These are phyloP conservation scores for Fusarium buxicola DNA, from an alignment of 2,329 filamentous ascomycete genomes.

Conservation along the genomic window DNA sequence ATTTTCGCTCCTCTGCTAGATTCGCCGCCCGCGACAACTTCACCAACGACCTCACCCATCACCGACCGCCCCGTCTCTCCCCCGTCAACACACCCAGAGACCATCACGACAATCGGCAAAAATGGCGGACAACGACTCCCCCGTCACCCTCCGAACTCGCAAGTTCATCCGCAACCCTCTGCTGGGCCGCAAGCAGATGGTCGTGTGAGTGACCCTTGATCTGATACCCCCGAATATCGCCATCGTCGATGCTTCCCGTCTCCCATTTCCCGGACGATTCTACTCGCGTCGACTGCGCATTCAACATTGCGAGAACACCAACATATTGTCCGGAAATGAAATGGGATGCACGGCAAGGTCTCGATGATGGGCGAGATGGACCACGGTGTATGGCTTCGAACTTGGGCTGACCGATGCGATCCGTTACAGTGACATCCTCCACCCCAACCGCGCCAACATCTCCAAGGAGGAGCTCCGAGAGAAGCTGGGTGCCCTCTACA, in stretches of 20 bases:
- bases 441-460: slow-evolving; percentile 98
- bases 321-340: not conserved
- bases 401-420: slow-evolving; percentile 42
- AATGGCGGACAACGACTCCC: slow-evolving; percentile 87
- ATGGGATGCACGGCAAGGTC: not conserved
- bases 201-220: slow-evolving; percentile 80
- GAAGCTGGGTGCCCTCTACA: slow-evolving; percentile 97
- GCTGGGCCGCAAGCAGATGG: slow-evolving; percentile 99
- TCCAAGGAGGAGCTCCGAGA: slow-evolving; percentile 98
- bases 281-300: slow-evolving; percentile 4
- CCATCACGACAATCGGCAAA: slow-evolving; percentile 65
- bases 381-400: slow-evolving; percentile 30
- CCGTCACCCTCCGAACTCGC: slow-evolving; percentile 93
- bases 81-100: slow-evolving; percentile 50
- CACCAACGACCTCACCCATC: slow-evolving; percentile 48
- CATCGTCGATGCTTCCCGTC: slow-evolving; percentile 26
- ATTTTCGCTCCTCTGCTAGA: slow-evolving; percentile 50
- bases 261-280: slow-evolving; percentile 18
- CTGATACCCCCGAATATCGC: slow-evolving; percentile 17
- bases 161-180: slow-evolving; percentile 99
- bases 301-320: not conserved
- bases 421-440: slow-evolving; percentile 89
- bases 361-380: slow-evolving; percentile 7
- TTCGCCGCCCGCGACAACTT: slow-evolving; percentile 48
- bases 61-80: slow-evolving; percentile 48